Evolutionary conservation across 495 filamentous ascomycete genomes (phyloP).

Genomic region (Daldinia loculata): DNA sequence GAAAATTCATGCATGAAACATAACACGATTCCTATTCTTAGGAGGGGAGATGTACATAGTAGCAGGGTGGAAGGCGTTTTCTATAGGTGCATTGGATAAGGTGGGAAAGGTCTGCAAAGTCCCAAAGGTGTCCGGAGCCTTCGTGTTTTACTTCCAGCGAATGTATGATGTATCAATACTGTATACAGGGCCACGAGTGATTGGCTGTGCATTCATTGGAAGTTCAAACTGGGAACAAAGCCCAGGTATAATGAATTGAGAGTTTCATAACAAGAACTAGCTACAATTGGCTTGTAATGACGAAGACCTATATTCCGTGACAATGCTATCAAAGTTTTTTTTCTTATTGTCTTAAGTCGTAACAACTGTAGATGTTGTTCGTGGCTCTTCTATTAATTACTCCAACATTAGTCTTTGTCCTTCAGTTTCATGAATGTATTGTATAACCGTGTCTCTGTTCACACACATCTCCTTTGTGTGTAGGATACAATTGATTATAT

Average conservation of each 20-base stretch:
- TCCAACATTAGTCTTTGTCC: background rate
- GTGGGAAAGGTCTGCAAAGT: constrained; percentile 4
- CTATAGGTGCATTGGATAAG: constrained; percentile 10
- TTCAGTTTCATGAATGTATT: background rate
- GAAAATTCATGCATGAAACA: constrained; percentile 2
- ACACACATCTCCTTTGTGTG: background rate
- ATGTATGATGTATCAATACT: constrained; percentile 18
- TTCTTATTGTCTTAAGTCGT: background rate
- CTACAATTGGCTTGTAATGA: constrained; percentile 13
- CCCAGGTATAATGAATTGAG: constrained; percentile 18
- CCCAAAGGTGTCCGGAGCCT: constrained; percentile 20
- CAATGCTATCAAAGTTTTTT: background rate
- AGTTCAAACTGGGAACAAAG: constrained; percentile 18
- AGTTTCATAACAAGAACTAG: constrained; percentile 8
- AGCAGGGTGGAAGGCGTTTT: constrained; percentile 1
- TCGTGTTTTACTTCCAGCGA: background rate
- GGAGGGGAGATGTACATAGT: constrained; percentile 1
- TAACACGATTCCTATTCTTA: background rate
- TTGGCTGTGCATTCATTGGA: constrained; percentile 6
- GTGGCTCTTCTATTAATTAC: background rate
- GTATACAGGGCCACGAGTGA: constrained; percentile 12
- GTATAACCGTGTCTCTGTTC: background rate
- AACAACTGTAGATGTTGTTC: background rate
- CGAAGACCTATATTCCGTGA: background rate
- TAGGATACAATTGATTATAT: background rate